Percentiles rank a stretch among this genome's conserved stretches.
Evolutionary conservation across 2,329 filamentous ascomycete genomes (phyloP).

Genomic region (Calonectria pauciramosa): DNA sequence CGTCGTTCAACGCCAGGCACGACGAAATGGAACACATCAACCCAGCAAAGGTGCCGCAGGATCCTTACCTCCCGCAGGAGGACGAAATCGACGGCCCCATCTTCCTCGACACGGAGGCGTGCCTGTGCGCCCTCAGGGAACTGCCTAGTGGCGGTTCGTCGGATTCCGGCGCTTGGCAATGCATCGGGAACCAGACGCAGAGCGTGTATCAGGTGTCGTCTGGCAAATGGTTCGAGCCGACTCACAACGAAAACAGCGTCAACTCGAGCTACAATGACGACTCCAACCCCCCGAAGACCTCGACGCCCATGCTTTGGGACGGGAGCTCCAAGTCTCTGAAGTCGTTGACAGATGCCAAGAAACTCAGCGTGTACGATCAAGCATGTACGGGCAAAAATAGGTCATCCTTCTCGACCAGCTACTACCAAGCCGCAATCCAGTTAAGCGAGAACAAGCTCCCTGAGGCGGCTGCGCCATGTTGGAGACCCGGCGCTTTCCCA

Average conservation of each 20-base stretch:
- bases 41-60: conserved; percentile 48
- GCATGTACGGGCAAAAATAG: conserved; percentile 58
- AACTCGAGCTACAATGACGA: conserved; percentile 51
- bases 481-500: conserved; percentile 54
- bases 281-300: conserved; percentile 52
- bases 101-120: conserved; percentile 57
- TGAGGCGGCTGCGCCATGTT: conserved; percentile 57
- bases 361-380: conserved; percentile 53
- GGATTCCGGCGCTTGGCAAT: conserved; percentile 55
- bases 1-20: neutral
- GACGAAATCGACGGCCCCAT: conserved; percentile 47
- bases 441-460: conserved; percentile 45
- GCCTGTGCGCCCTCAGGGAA: conserved; percentile 53
- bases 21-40: conserved; percentile 33
- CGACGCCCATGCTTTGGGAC: conserved; percentile 48
- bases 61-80: conserved; percentile 54
- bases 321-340: conserved; percentile 41
- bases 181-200: conserved; percentile 59
- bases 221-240: conserved; percentile 59
- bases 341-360: conserved; percentile 37
- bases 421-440: conserved; percentile 51
- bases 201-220: conserved; percentile 51
- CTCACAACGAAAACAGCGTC: conserved; percentile 40
- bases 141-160: conserved; percentile 31
- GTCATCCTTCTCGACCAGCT: conserved; percentile 57